phyloP scores from a whole-genome alignment of 2,329 filamentous ascomycete genomes.

The Phaeosphaeria sp. region DNA sequence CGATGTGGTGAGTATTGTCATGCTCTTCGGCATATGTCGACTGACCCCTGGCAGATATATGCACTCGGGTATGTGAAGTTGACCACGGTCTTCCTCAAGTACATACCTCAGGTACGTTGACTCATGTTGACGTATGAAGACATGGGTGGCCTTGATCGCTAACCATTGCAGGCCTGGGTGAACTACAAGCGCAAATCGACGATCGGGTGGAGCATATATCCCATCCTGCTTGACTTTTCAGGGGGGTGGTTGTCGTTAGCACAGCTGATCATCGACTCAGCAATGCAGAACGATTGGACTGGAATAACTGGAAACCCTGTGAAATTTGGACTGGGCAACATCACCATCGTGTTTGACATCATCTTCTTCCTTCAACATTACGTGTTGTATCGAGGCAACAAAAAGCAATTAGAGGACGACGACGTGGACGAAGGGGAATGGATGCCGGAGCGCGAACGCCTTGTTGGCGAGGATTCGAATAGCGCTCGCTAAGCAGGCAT shows the following conservation, averaged over 20 bases:
- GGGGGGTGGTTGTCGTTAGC: slow-evolving; percentile 82
- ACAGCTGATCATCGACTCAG: slow-evolving; percentile 86
- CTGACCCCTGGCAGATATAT: slow-evolving; percentile 55
- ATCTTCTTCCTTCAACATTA: slow-evolving; percentile 92
- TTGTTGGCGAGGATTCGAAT: slow-evolving; percentile 23
- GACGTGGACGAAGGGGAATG: slow-evolving; percentile 35
- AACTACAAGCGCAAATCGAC: slow-evolving; percentile 89
- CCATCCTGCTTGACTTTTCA: slow-evolving; percentile 82
- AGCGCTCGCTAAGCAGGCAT: not conserved
- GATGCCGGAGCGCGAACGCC: slow-evolving; percentile 26
- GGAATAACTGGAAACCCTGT: slow-evolving; percentile 90
- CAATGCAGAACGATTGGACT: slow-evolving; percentile 83
- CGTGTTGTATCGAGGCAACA: slow-evolving; percentile 66
- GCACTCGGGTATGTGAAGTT: slow-evolving; percentile 88
- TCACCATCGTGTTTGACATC: slow-evolving; percentile 84
- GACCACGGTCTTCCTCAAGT: slow-evolving; percentile 87
- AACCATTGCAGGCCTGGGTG: slow-evolving; percentile 68
- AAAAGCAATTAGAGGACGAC: slow-evolving; percentile 33
- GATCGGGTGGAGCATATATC: slow-evolving; percentile 82
- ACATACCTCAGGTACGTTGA: slow-evolving; percentile 57
- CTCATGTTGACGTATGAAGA: not conserved
- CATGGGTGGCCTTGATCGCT: too few species aligned
- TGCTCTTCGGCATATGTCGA: not conserved
- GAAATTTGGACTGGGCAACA: slow-evolving; percentile 85
- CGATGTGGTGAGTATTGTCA: slow-evolving; percentile 60